These are phyloP conservation scores for Plasmodiophora brassicae DNA, from an alignment of 208 protist genomes.

Conservation along the genomic window DNA sequence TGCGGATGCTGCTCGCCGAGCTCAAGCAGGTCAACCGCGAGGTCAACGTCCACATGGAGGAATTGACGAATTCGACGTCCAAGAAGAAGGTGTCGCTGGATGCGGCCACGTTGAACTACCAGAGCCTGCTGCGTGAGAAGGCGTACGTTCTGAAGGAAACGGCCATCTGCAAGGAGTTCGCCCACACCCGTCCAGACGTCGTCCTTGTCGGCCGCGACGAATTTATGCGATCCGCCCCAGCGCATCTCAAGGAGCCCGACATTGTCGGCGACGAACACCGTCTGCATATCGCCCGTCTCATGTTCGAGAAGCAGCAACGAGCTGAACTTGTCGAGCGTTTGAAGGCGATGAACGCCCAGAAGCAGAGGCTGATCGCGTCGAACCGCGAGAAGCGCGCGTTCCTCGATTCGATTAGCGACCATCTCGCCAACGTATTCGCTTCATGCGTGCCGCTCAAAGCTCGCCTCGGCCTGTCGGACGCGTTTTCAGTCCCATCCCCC, in stretches of 20 bases:
- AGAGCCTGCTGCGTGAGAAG: background rate
- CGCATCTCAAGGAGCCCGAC: background rate
- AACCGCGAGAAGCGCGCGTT: background rate
- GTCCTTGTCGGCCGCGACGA: background rate
- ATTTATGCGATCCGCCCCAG: background rate
- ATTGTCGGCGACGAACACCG: background rate
- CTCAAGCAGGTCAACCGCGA: conserved; percentile 3
- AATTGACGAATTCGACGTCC: background rate
- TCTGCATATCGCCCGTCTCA: background rate
- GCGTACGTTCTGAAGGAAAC: conserved; percentile 13
- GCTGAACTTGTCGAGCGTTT: background rate
- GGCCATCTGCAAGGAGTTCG: conserved; percentile 4
- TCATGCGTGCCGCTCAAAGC: background rate
- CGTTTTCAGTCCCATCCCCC: background rate
- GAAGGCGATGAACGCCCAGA: background rate
- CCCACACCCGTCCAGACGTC: too few relatives aligned
- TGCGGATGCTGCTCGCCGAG: background rate
- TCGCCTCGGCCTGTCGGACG: background rate
- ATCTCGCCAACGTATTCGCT: background rate
- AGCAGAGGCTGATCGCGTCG: background rate
- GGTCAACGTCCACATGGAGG: background rate
- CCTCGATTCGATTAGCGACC: background rate
- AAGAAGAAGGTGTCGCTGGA: background rate
- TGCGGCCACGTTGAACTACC: background rate
- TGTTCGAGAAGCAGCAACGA: background rate